Evolutionary conservation across 306 rosid species (phyloP).

Genomic region (Senna tora): DNA sequence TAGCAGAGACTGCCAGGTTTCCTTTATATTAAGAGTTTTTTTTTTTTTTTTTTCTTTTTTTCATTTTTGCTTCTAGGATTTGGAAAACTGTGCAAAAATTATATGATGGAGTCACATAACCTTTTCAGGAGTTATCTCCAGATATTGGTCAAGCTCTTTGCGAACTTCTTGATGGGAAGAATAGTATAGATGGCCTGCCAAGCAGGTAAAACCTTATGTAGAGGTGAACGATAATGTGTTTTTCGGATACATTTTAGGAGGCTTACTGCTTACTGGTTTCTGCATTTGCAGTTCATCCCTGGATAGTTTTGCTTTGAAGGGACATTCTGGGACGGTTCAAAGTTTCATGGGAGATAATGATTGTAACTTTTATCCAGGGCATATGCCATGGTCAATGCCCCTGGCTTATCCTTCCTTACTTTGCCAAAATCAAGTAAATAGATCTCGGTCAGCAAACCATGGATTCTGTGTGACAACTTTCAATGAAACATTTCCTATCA

Average conservation of each 20-base stretch:
- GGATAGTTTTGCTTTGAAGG: conserved; percentile 52
- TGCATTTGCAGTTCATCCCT: conserved; percentile 49
- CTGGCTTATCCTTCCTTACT: conserved; percentile 47
- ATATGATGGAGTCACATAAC: conserved; percentile 33
- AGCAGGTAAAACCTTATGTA: conserved; percentile 26
- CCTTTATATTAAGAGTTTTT: conserved; percentile 17
- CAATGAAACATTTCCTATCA: conserved; percentile 40
- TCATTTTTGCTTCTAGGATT: neutral
- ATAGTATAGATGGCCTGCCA: conserved; percentile 29
- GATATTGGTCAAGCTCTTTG: conserved; percentile 83
- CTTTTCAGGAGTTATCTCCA: conserved; percentile 70
- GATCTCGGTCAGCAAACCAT: conserved; percentile 47
- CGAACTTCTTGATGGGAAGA: conserved; percentile 69
- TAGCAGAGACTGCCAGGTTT: conserved; percentile 88
- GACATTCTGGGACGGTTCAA: conserved; percentile 48
- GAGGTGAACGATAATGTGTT: conserved; percentile 22
- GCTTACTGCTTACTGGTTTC: conserved; percentile 37
- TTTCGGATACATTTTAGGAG: conserved; percentile 6
- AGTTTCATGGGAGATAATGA: conserved; percentile 53
- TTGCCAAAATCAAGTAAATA: conserved; percentile 55
- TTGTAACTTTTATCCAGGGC: conserved; percentile 41
- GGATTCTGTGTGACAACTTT: conserved; percentile 45
- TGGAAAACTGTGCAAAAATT: conserved; percentile 24
- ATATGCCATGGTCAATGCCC: conserved; percentile 65
- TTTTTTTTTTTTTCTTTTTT: conserved; percentile 3